A percentile compares a stretch with the other conserved stretches of the same genome.
These are phyloP conservation scores for Evernia prunastri DNA, from an alignment of 495 filamentous ascomycete species.

Conservation along the genomic window DNA sequence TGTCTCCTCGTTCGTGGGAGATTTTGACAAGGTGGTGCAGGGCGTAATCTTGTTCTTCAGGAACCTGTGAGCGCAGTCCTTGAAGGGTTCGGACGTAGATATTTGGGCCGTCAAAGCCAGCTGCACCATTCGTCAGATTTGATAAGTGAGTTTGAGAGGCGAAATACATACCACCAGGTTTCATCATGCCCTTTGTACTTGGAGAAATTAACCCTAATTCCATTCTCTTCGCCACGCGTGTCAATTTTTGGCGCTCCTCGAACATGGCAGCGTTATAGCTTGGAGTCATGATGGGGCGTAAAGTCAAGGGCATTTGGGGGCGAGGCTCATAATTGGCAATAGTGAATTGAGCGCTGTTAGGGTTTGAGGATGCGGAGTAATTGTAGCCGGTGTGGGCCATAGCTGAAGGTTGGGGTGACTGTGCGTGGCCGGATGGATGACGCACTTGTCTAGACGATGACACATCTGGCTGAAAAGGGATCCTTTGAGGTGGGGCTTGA, in stretches of 20 bases:
- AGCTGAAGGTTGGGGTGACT: constrained; percentile 34
- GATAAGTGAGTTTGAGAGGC: background rate
- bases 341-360: constrained; percentile 41
- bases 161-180: constrained; percentile 45
- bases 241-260: constrained; percentile 40
- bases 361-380: constrained; percentile 23
- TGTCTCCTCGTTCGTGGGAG: constrained; percentile 87
- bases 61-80: constrained; percentile 71
- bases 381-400: constrained; percentile 28
- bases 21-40: constrained; percentile 92
- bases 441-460: constrained; percentile 53
- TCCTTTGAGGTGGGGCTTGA: constrained; percentile 69
- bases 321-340: constrained; percentile 55
- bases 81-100: constrained; percentile 82
- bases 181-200: constrained; percentile 42
- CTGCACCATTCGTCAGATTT: constrained; percentile 29
- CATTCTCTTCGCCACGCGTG: constrained; percentile 27
- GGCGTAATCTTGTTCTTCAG: constrained; percentile 79
- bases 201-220: constrained; percentile 20
- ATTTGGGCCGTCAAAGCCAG: constrained; percentile 64
- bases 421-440: constrained; percentile 45
- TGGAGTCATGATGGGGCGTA: constrained; percentile 65
- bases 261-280: constrained; percentile 59
- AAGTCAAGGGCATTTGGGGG: constrained; percentile 46
- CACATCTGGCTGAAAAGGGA: constrained; percentile 76